phyloP scores from a whole-genome alignment of 2,329 filamentous ascomycete genomes.

The Exutisphaerella laricina region DNA sequence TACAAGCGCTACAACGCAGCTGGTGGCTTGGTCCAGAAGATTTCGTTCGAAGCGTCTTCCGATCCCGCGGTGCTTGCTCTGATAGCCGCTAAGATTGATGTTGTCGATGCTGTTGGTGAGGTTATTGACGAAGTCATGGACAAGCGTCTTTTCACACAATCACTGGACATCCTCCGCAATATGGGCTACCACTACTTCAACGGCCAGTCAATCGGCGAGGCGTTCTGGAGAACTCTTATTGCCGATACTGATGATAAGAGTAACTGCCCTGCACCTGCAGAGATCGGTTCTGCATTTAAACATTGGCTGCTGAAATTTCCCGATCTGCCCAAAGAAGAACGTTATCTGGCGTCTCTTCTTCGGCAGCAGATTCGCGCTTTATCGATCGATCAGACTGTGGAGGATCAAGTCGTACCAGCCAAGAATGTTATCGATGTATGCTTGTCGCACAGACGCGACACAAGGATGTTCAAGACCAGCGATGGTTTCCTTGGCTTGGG shows the following conservation, averaged over 20 bases:
- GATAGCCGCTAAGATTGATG: background rate
- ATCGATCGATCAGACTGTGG: too few relatives aligned
- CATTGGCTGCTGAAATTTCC: too few relatives aligned
- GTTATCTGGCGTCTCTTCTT: too few relatives aligned
- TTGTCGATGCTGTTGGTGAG: background rate
- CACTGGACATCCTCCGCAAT: background rate
- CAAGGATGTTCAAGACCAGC: too few relatives aligned
- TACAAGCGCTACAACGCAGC: slow-evolving; percentile 2
- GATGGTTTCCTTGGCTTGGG: too few relatives aligned
- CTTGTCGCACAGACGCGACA: too few relatives aligned
- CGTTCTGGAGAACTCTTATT: slow-evolving; percentile 6
- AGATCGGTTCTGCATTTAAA: too few relatives aligned
- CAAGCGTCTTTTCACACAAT: background rate
- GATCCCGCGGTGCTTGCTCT: background rate
- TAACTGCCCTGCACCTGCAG: too few relatives aligned
- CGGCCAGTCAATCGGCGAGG: background rate
- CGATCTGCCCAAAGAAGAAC: too few relatives aligned
- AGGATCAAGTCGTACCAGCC: too few relatives aligned
- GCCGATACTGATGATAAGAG: slow-evolving; percentile 1
- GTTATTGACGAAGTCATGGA: background rate
- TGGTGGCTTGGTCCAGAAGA: background rate
- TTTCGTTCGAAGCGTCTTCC: background rate
- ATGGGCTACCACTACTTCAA: background rate
- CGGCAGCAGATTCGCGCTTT: too few relatives aligned
- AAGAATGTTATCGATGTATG: too few relatives aligned